Evolutionary conservation across 202 grass and related monocot species (phyloP), one percentile per base, ranked within the genome.

Genomic region (Brachypodium distachyon): DNA sequence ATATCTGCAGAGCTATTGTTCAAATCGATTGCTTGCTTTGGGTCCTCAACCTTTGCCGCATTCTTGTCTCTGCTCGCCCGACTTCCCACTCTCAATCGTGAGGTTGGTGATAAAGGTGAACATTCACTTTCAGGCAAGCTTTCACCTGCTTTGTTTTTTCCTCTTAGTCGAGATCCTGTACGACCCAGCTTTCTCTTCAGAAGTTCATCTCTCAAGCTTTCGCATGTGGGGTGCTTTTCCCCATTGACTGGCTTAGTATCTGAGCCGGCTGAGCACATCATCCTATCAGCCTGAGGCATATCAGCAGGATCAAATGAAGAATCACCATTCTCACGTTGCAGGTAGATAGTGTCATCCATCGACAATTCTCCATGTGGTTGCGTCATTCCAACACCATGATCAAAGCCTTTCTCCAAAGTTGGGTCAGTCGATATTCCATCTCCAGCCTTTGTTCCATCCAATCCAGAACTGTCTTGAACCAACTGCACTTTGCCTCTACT

Each of bases 111-210:
- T 42, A 78, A 26, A 59, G 84, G 78, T 41, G 48, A 50, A 56
- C 47, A 87, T 71, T 95, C 89, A 76, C 67, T 85, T 52, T 93
- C 87, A 84, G 76, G 77, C 29, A 81, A 77, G 72, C 39, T 85
- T 79, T 90, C 95, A 64, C 77, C 84, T 77, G 84, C 18, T 73
- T 84, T 94, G 59, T 39, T 90, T 70, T 90, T 92, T 7, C 84
- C 83, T 88, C 74, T 87, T 78, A 75, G 65, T 67, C 86, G 85
- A 78, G 87, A 53, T 48, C 64, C 61, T 77, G 73, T 59, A 69
- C 77, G 68, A 67, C 53, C 75, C 58, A 59, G 70, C 57, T 70
- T 90, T 84, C 51, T 85, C 80, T 33, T 98, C 63, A 79, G 58
- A 51, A 74, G 47, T 28, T 90, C 89, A 55, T 76, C 74, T 71